These are phyloP conservation scores for Pinus albicaulis DNA, from an alignment of 75 land plant species.

Conservation along the genomic window DNA sequence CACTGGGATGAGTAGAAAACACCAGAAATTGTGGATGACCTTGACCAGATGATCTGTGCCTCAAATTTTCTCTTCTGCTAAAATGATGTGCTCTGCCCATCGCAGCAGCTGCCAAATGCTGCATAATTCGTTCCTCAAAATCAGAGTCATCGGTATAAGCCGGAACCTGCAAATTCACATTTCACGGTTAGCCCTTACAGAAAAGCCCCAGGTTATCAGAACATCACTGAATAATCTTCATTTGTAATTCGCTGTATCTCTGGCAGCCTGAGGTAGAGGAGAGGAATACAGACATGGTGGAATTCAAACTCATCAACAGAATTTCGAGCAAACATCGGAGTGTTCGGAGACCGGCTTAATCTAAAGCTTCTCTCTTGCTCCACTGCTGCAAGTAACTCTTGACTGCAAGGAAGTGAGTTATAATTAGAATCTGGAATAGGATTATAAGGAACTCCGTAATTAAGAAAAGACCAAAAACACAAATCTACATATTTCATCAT, in stretches of 20 bases:
- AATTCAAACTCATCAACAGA: conserved; percentile 80
- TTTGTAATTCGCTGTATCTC: neutral
- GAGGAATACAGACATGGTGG: conserved; percentile 61
- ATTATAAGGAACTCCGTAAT: neutral
- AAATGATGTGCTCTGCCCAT: conserved; percentile 91
- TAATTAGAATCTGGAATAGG: neutral
- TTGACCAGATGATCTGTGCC: conserved; percentile 49
- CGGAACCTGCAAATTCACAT: conserved; percentile 56
- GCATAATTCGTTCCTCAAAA: conserved; percentile 94
- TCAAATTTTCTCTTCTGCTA: conserved; percentile 68
- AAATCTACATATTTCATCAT: neutral
- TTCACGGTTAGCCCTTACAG: neutral
- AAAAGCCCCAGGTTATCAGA: neutral
- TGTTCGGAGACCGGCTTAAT: conserved; percentile 46
- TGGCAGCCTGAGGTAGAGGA: neutral
- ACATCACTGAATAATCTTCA: neutral
- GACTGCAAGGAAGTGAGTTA: conserved; percentile 44
- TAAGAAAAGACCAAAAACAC: neutral
- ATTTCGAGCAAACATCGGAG: conserved; percentile 71
- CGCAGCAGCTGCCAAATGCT: conserved; percentile 92
- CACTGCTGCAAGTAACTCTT: conserved; percentile 87
- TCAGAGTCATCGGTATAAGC: conserved; percentile 80
- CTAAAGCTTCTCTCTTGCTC: conserved; percentile 80
- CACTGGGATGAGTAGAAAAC: conserved; percentile 52
- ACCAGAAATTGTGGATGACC: conserved; percentile 64